Base-by-base conservation (phyloP, 169 alveolate genomes). In the Plasmodium blacklocki region DNA sequence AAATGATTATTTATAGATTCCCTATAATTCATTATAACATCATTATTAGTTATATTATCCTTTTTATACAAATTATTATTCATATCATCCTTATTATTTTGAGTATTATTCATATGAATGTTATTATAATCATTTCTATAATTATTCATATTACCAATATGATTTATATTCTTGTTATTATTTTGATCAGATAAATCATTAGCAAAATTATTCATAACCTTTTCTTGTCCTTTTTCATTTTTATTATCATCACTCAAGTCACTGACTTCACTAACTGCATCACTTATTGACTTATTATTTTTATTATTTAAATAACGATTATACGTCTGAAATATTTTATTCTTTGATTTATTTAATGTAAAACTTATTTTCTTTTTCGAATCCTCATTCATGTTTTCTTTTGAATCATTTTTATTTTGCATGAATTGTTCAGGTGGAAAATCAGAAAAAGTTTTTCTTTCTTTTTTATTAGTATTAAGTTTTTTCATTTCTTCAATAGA, bases 401-500 rank as follows among this genome's bases (percentile, higher is more conserved):
- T 14, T 11, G 21, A 52, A 1, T 23, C 47, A 14, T 68, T 49
- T 11, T 76, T 66, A 12, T 64, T 76, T 11, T 43, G 45, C 9
- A 32, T 15, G 12, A 39, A 6, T 2, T 73, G 56, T 14, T 21
- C 12, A 7, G 68, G 43, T 12, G 49, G 19, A 52, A 21, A 50
- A 72, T 54, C 85, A 72, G 58, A 23, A 32, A 73, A 58, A 0
- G 32, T 73, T 58, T 73, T 59, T 15, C 47, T 73, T 32, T 73
- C 87, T 67, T 68, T 80, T 54, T 67, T 80, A 54, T 56, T 80
- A n/a, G 56, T 80, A 15, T 67, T 80, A 32, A 80, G 14, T 15
- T 80, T 80, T 52, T 80, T 80, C 90, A 80, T 80, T 58, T 80
- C 90, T 54, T 80, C 90, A 19, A 80, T 80, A 0, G 83, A 80